These are phyloP conservation scores for Dichomitus squalens DNA, from an alignment of 1,284 basidiomycete genomes.

Conservation along the genomic window DNA sequence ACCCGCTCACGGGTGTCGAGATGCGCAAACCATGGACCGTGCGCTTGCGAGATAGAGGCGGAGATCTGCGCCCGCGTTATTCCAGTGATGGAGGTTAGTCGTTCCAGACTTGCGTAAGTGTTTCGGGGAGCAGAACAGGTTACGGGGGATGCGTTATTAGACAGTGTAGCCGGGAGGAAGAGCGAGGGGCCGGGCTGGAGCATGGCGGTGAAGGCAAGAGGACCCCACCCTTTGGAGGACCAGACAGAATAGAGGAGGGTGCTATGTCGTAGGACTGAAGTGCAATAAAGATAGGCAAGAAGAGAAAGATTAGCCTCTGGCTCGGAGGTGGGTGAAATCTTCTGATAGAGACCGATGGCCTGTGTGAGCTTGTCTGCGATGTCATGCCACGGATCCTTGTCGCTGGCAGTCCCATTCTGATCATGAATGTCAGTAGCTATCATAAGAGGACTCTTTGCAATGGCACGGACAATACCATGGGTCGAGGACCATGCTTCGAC, in stretches of 20 bases:
- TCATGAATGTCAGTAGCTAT: not conserved
- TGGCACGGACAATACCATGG: conserved; percentile 62
- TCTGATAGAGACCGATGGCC: conserved; percentile 64
- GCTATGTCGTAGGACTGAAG: conserved; percentile 67
- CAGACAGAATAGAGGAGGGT: conserved; percentile 76
- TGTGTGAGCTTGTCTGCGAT: conserved; percentile 69
- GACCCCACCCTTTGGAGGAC: conserved; percentile 87
- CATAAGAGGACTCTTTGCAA: not conserved
- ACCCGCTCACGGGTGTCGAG: conserved; percentile 78
- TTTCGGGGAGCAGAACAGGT: conserved; percentile 16
- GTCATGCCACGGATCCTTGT: conserved; percentile 71
- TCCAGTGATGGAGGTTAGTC: conserved; percentile 66
- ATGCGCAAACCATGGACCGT: conserved; percentile 86
- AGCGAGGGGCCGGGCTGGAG: conserved; percentile 61
- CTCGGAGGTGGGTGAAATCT: conserved; percentile 53
- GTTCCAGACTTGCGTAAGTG: conserved; percentile 54
- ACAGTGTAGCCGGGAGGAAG: conserved; percentile 56
- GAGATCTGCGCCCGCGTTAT: conserved; percentile 73
- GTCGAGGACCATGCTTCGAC: conserved; percentile 82
- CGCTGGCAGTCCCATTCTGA: conserved; percentile 44
- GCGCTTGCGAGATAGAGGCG: conserved; percentile 62
- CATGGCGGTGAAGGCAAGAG: conserved; percentile 77
- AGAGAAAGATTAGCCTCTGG: conserved; percentile 58
- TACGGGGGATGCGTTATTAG: conserved; percentile 28
- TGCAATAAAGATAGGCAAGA: conserved; percentile 66